A percentile compares a stretch with the other conserved stretches of the same genome.
These are phyloP conservation scores for Magnusiomyces magnusii DNA, from an alignment of 1,139 yeast genomes.

Conservation along the genomic window DNA sequence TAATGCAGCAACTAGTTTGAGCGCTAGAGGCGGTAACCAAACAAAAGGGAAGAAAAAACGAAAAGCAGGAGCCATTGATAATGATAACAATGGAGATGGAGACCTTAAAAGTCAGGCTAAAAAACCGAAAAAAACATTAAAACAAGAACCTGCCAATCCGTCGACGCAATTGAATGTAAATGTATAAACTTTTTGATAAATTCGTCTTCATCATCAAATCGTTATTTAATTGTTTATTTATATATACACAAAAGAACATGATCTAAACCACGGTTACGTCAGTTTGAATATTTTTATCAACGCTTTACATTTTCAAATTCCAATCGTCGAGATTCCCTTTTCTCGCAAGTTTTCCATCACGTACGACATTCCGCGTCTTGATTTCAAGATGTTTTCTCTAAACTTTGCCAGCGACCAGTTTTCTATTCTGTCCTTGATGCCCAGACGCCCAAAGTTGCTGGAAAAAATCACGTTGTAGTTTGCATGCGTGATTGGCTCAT, in stretches of 20 bases:
- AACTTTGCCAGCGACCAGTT: slow-evolving; percentile 72
- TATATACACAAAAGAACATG: neutral
- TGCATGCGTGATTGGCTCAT: slow-evolving; percentile 19
- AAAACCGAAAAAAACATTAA: neutral
- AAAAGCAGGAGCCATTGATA: neutral
- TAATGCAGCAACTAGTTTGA: neutral
- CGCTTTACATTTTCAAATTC: neutral
- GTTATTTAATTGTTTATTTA: neutral
- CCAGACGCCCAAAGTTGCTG: slow-evolving; percentile 53
- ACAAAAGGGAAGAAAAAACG: neutral
- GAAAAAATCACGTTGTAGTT: slow-evolving; percentile 54
- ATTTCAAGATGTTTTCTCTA: slow-evolving; percentile 55
- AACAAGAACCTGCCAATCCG: neutral
- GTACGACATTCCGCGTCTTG: slow-evolving; percentile 65
- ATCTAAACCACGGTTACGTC: too few species aligned
- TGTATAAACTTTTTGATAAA: too few species aligned
- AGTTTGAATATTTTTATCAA: too few species aligned
- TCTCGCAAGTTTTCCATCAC: slow-evolving; percentile 60
- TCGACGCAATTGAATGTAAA: too few species aligned
- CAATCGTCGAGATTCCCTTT: slow-evolving; percentile 25
- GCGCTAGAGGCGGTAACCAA: too few species aligned
- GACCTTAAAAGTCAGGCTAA: neutral
- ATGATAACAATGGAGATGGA: neutral
- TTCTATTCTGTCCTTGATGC: slow-evolving; percentile 69
- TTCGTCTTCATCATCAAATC: neutral